Conservation (phyloP, 2,329 filamentous ascomycete species). For the Fusarium mundagurra region DNA sequence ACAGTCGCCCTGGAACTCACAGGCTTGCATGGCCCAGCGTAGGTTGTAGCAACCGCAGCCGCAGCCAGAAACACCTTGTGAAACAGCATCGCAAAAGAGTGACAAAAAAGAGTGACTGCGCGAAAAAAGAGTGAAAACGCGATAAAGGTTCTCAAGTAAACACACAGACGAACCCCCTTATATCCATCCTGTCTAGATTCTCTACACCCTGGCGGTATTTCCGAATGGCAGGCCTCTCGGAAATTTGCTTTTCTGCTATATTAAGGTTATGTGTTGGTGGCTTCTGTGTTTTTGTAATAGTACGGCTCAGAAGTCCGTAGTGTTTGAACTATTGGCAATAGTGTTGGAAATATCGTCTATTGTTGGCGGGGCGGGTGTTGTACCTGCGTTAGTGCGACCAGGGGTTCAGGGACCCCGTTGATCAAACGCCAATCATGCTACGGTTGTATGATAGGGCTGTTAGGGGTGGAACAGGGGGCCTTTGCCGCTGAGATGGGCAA, state of each 20-base stretch:
- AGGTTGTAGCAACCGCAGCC: background rate
- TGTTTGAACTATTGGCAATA: background rate
- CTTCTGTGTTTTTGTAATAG: too few species aligned
- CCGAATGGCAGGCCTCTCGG: too few species aligned
- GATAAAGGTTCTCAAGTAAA: fast-evolving
- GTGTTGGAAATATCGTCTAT: background rate
- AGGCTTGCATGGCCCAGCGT: background rate
- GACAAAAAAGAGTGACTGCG: background rate
- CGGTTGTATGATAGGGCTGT: background rate
- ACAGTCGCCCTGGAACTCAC: background rate
- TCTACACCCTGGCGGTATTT: background rate
- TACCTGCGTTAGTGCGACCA: background rate
- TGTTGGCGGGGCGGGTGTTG: background rate
- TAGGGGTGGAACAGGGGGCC: background rate
- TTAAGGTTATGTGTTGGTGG: background rate
- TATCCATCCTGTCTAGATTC: background rate
- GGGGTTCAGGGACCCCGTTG: background rate
- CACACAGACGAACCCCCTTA: too few species aligned
- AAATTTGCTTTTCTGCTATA: background rate
- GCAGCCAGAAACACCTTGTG: background rate
- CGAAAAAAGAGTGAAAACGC: background rate
- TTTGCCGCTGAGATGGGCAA: background rate
- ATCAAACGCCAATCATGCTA: background rate
- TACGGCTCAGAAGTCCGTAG: background rate
- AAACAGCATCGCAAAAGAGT: background rate